Base-by-base conservation (phyloP, 2,329 filamentous ascomycete genomes). In the Penicillium sp. region DNA sequence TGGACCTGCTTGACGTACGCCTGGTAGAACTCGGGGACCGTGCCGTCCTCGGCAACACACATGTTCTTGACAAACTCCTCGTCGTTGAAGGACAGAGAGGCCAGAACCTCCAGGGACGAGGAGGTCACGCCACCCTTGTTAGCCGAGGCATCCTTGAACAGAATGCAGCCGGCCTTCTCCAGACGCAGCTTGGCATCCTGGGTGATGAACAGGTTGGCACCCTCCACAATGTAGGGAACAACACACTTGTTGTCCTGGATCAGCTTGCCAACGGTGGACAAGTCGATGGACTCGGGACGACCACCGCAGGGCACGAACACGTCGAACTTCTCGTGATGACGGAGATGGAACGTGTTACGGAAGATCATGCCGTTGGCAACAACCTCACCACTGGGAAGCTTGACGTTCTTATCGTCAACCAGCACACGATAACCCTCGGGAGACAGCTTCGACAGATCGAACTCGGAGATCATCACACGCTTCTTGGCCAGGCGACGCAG, bases 91-190 rank as follows among this genome's bases (percentile, higher is more conserved):
- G 89, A 93, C 47, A 98, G 78, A 11, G 89, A 93, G 6, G 93
- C 93, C 20, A 98, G 81, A 5, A 98, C 93, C 65, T 98, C 93
- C 26, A 97, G 83, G 0, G 93, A 97, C 0, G 93, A 97, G 0
- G 89, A 96, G 0, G 93, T 98, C 37, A 98, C 93, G 68, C 93
- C 93, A 56, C 93, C 93, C 78, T 98, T 98, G 80, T 98, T 98
- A 46, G 91, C 90, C 29, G 89, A 95, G 4, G 93, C 93, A 69
- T 98, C 93, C 75, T 98, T 98, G 84, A 89, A 96, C 32, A 98
- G 73, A 60, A 97, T 82, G 65, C 89, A 94, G 50, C 93, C 93
- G n/a, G 91, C 90, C 60, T 89, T 85, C 74, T 98, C 93, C 11
- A 98, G 82, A 20, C 89, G 87, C 45, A 97, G 79, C 76, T 97